phyloP scores from a whole-genome alignment of 352 stramenopile genomes.

The Chloridella minuta region DNA sequence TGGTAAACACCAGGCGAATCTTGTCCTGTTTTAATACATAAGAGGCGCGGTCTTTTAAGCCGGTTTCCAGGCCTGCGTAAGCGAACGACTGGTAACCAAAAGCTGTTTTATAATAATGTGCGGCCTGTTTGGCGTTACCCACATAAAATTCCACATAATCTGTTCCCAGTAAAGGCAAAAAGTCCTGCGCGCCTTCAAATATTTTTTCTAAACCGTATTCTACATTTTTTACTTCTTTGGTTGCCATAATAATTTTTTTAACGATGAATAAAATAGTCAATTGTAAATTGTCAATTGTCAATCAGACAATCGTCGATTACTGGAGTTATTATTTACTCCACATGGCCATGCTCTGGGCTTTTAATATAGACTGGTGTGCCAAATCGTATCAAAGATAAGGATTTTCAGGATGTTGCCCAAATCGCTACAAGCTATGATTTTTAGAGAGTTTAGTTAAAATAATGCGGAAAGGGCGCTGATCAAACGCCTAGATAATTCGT shows the following conservation, averaged over 20 bases:
- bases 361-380: too few relatives aligned
- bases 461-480: too few relatives aligned
- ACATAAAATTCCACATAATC: constrained; percentile 1
- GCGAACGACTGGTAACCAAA: background rate
- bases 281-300: background rate
- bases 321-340: too few relatives aligned
- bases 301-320: too few relatives aligned
- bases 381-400: too few relatives aligned
- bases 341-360: too few relatives aligned
- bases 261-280: background rate
- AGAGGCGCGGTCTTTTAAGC: background rate
- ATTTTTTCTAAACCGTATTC: constrained; percentile 2
- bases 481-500: too few relatives aligned
- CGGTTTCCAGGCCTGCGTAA: background rate
- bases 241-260: background rate
- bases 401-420: too few relatives aligned
- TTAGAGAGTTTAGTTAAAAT: too few relatives aligned
- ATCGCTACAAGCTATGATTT: too few relatives aligned
- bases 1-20: background rate
- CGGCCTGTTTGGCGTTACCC: background rate
- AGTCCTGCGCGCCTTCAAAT: background rate
- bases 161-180: background rate
- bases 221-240: background rate
- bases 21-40: background rate
- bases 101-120: background rate